Evolutionary conservation across 345 rosid genomes (phyloP).

Genomic region (Brassica nigra): DNA sequence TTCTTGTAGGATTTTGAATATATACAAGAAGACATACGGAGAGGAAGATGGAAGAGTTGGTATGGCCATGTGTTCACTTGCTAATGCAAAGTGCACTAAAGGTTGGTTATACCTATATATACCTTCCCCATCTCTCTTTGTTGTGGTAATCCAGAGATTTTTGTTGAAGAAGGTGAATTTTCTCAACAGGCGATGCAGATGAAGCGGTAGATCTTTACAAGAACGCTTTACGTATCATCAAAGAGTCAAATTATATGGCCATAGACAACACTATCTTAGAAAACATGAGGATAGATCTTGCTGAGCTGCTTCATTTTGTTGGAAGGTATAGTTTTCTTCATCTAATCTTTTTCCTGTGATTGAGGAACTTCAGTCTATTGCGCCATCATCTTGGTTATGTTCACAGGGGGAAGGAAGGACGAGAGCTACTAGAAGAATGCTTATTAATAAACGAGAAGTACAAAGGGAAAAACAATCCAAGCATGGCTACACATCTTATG

Average conservation of each 20-base stretch:
- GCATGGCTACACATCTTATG: constrained; percentile 49
- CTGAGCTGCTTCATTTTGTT: constrained; percentile 78
- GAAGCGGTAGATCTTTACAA: constrained; percentile 70
- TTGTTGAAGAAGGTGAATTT: constrained; percentile 14
- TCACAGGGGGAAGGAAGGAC: constrained; percentile 70
- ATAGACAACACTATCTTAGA: constrained; percentile 64
- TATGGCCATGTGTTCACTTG: constrained; percentile 80
- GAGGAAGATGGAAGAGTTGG: constrained; percentile 79
- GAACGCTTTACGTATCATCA: constrained; percentile 62
- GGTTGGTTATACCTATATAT: constrained; percentile 41
- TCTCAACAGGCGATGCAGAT: constrained; percentile 61
- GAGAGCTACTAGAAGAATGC: constrained; percentile 81
- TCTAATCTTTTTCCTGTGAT: neutral
- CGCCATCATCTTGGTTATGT: constrained; percentile 2
- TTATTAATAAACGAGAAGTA: constrained; percentile 62
- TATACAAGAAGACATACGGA: constrained; percentile 64
- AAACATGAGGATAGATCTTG: constrained; percentile 85
- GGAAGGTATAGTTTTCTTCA: constrained; percentile 56
- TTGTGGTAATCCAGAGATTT: neutral
- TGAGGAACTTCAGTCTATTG: neutral
- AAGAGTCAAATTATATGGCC: constrained; percentile 61
- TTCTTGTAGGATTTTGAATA: constrained; percentile 56
- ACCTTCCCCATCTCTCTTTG: neutral
- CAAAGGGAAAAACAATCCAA: constrained; percentile 43
- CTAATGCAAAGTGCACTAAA: constrained; percentile 73